A percentile compares a stretch with the other conserved stretches of the same genome.
Evolutionary conservation across 768 basidiomycete species (phyloP).

Genomic region (Tylopilus intermedius): DNA sequence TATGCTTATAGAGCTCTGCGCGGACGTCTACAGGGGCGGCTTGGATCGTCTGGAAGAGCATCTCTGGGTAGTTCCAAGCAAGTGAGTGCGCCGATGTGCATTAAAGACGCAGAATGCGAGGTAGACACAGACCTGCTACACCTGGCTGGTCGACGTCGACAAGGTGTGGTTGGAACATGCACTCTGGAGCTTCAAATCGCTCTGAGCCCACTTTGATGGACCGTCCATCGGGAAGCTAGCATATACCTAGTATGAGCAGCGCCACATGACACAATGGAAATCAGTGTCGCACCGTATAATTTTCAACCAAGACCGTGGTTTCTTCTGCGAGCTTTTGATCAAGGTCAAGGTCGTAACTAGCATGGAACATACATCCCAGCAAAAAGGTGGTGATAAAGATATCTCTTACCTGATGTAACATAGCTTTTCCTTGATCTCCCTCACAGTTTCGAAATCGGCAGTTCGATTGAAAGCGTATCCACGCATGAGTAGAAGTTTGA

Average conservation of each 20-base stretch:
- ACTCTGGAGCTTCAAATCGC: constrained; percentile 98
- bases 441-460: constrained; percentile 97
- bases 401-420: constrained; percentile 86
- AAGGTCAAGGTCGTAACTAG: constrained; percentile 92
- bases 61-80: constrained; percentile 46
- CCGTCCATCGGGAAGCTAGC: constrained; percentile 89
- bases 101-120: too few relatives aligned
- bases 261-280: neutral
- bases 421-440: constrained; percentile 98
- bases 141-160: constrained; percentile 97
- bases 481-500: constrained; percentile 99
- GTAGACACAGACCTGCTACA: constrained; percentile 65
- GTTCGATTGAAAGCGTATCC: constrained; percentile 99
- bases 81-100: neutral
- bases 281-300: constrained; percentile 70
- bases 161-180: constrained; percentile 99
- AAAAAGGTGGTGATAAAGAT: neutral
- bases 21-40: constrained; percentile 85
- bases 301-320: constrained; percentile 94
- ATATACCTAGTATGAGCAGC: constrained; percentile 3
- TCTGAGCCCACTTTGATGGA: constrained; percentile 97
- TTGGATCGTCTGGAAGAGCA: constrained; percentile 96
- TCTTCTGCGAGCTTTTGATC: constrained; percentile 92
- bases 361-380: neutral
- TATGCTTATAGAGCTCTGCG: constrained; percentile 91